Base-by-base conservation (phyloP, 306 rosid species). In the Malus sieversii region DNA sequence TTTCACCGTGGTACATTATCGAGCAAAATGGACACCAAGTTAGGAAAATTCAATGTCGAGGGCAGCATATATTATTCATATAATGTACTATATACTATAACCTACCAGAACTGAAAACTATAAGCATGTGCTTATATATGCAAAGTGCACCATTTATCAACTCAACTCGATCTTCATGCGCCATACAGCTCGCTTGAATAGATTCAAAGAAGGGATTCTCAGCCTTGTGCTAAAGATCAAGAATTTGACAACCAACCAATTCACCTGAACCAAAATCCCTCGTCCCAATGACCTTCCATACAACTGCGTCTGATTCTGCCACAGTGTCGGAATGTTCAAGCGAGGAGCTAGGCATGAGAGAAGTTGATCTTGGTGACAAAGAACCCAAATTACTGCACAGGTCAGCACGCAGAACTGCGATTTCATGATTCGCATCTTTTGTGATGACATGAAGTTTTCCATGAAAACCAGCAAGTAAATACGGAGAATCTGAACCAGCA, bases 371-470 rank as follows among this genome's bases (percentile, higher is more conserved):
- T 35, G 89, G 82, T 10, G 90, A 75, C 6, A 86, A 76, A 18
- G 79, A 72, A 30, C 77, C 78, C 68, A 30, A 69, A 67, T 87
- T 51, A 52, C 85, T 40, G 51, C 75, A 70, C 78, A 85, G 85
- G 69, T 89, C 93, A 60, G 95, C 97, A 48, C 70, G 87, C 80
- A 92, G 67, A 70, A 92, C 84, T 58, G 93, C 71, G 44, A 95
- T 84, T 60, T 86, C 75, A 76, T 83, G 93, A 79, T 83, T 82
- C 70, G 83, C 85, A 79, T 92, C 96, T 86, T 92, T 95, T 53
- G 98, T 92, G 70, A 95, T 86, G 82, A 95, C 90, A 77, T 95
- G 97, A 66, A 95, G 97, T 86, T 87, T 90, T 66, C 95, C 93
- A 70, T 85, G 92, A 73, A 90, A 90, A 79, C 97, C 97, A 78